Percentiles rank a stretch among this genome's conserved stretches.
Conservation (phyloP, 2,329 filamentous ascomycete genomes). For the Lachnellula suecica region DNA sequence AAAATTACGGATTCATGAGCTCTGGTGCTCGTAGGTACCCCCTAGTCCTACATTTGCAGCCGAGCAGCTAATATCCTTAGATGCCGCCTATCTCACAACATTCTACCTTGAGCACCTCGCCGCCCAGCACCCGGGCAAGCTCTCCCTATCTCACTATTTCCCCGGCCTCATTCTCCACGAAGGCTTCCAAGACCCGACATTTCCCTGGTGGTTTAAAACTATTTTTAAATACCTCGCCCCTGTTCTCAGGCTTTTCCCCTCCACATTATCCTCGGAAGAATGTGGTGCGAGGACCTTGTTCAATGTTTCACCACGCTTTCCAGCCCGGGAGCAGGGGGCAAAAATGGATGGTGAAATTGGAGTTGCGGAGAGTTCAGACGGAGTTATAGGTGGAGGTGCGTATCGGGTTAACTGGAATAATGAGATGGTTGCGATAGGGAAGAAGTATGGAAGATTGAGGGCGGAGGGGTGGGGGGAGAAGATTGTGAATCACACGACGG, state of each 20-base stretch:
- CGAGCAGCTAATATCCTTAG: not conserved
- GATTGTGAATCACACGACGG: conserved; percentile 26
- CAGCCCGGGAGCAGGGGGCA: conserved; percentile 9
- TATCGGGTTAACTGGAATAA: conserved; percentile 25
- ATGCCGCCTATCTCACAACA: conserved; percentile 34
- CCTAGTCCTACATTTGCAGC: not conserved
- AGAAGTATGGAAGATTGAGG: conserved; percentile 20
- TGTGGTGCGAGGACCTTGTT: conserved; percentile 34
- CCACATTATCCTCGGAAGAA: conserved; percentile 24
- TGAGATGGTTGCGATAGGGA: conserved; percentile 12
- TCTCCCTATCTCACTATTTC: conserved; percentile 32
- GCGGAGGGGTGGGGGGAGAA: conserved; percentile 21
- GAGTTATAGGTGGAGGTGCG: conserved; percentile 25
- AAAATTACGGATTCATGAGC: conserved; percentile 28
- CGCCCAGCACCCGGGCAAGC: conserved; percentile 25
- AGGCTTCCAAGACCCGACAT: conserved; percentile 24
- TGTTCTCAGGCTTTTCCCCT: conserved; percentile 22
- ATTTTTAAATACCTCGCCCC: conserved; percentile 29
- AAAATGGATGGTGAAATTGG: not conserved
- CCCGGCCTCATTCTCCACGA: conserved; percentile 35
- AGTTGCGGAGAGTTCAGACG: conserved; percentile 21
- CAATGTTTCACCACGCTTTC: conserved; percentile 22
- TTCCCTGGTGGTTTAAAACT: conserved; percentile 32
- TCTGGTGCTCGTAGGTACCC: conserved; percentile 21
- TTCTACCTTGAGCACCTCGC: conserved; percentile 34